Percentiles rank a stretch among this genome's conserved stretches.
phyloP scores from a whole-genome alignment of 2,329 filamentous ascomycete species.

The Xylariales sp. region DNA sequence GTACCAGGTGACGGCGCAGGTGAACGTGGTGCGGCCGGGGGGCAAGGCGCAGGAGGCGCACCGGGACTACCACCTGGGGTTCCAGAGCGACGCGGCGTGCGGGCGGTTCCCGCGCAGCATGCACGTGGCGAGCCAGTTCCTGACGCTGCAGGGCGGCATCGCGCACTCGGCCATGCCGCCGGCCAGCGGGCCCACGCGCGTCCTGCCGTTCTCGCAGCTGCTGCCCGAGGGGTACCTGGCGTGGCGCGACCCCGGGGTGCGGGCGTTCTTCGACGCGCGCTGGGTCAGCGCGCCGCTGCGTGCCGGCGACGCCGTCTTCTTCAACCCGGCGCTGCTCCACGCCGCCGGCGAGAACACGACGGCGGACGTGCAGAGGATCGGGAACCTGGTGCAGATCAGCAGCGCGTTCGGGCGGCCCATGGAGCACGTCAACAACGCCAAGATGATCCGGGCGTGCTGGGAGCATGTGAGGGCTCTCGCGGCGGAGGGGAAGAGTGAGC shows the following conservation, averaged over 20 bases:
- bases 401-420: conserved; percentile 73
- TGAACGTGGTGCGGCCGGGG: conserved; percentile 71
- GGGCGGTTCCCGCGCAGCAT: conserved; percentile 62
- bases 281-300: conserved; percentile 64
- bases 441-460: conserved; percentile 61
- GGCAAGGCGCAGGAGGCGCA: conserved; percentile 68
- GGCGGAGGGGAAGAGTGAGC: conserved; percentile 12
- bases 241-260: conserved; percentile 65
- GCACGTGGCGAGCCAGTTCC: conserved; percentile 65
- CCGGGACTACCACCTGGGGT: conserved; percentile 73
- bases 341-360: conserved; percentile 68
- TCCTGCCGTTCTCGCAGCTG: conserved; percentile 70
- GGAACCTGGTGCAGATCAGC: conserved; percentile 72
- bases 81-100: conserved; percentile 63
- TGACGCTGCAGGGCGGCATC: conserved; percentile 72
- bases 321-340: conserved; percentile 72
- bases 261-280: conserved; percentile 63
- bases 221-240: conserved; percentile 69
- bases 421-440: conserved; percentile 67
- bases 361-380: conserved; percentile 61
- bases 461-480: conserved; percentile 48
- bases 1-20: conserved; percentile 70
- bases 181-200: conserved; percentile 68
- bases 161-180: conserved; percentile 71
- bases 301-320: conserved; percentile 71